These are phyloP conservation scores for Dictyostelium capitatum DNA, from an alignment of 78 protist genomes.

Conservation along the genomic window DNA sequence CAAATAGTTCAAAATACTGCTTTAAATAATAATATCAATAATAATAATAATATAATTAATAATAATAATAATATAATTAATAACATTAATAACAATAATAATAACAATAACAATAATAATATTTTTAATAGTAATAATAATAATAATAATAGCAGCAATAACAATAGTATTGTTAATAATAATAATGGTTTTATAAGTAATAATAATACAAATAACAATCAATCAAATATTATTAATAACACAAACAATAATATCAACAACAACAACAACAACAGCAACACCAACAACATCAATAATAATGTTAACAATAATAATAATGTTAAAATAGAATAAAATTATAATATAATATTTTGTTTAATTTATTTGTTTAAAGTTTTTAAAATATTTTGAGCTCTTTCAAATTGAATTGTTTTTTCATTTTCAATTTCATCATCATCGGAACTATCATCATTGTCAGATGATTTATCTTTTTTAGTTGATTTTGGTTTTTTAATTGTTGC, in stretches of 20 bases:
- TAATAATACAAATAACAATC: neutral
- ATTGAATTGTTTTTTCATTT: slow-evolving; percentile 6
- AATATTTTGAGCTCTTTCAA: slow-evolving; percentile 25
- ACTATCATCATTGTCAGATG: slow-evolving; percentile 9
- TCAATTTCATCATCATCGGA: slow-evolving; percentile 15
- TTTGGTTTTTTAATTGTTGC: neutral
- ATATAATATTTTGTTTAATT: too few relatives aligned
- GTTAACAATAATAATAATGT: neutral
- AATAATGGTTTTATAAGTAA: neutral
- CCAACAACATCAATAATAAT: neutral
- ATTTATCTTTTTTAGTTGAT: neutral
- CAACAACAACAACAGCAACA: neutral
- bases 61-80: neutral
- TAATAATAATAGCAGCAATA: neutral
- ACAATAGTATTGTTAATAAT: too few relatives aligned
- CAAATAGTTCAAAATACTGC: neutral
- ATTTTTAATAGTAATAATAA: neutral
- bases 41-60: neutral
- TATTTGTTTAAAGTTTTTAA: neutral
- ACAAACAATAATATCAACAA: neutral
- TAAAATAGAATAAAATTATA: too few relatives aligned
- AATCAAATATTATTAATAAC: neutral
- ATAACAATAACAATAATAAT: neutral
- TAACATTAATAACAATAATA: neutral
- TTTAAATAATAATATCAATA: too few relatives aligned